phyloP scores from a whole-genome alignment of 2,329 filamentous ascomycete genomes.

The Colletotrichum paranaense region DNA sequence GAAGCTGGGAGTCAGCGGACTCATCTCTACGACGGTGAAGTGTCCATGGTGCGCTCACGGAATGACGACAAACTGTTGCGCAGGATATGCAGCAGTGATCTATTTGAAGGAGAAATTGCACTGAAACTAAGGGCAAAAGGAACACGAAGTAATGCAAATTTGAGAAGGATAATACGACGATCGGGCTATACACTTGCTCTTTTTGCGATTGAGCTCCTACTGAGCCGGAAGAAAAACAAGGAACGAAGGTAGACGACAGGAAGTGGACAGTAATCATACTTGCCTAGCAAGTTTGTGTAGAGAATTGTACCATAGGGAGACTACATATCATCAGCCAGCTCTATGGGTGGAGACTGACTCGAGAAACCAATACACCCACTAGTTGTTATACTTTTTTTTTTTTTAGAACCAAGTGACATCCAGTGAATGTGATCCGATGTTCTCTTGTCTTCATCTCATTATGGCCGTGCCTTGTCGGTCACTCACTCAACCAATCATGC shows the following conservation, averaged over 20 bases:
- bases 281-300: background rate
- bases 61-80: constrained; percentile 77
- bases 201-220: background rate
- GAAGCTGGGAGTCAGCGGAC: constrained; percentile 63
- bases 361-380: constrained; percentile 12
- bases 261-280: background rate
- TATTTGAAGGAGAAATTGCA: constrained; percentile 74
- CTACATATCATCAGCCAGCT: constrained; percentile 5
- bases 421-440: background rate
- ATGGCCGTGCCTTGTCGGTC: background rate
- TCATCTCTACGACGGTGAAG: constrained; percentile 70
- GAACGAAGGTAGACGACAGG: background rate
- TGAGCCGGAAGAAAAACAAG: background rate
- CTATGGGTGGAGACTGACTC: background rate
- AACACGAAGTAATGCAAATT: background rate
- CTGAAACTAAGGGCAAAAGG: constrained; percentile 37
- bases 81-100: constrained; percentile 75
- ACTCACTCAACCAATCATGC: background rate
- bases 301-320: constrained; percentile 4
- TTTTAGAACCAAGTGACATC: background rate
- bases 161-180: background rate
- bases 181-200: background rate
- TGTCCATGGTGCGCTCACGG: constrained; percentile 80
- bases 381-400: background rate
- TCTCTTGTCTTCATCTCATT: background rate